Evolutionary conservation across 495 filamentous ascomycete genomes (phyloP).

Genomic region (Annulohypoxylon bovei): DNA sequence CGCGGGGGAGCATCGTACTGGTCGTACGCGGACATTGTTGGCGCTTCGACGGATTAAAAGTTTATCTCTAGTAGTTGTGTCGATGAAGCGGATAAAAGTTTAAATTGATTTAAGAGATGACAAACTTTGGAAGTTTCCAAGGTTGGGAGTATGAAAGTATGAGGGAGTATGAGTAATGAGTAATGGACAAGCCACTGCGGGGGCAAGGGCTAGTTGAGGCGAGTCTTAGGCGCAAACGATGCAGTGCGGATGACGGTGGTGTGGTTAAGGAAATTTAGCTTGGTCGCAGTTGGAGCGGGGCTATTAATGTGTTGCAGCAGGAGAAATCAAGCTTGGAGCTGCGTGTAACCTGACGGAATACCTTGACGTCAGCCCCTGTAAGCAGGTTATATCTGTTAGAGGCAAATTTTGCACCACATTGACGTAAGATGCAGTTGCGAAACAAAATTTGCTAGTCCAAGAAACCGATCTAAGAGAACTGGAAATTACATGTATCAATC

Average conservation of each 20-base stretch:
- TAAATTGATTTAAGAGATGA: slow-evolving; percentile 20
- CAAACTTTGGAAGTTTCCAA: background rate
- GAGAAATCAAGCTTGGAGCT: slow-evolving; percentile 35
- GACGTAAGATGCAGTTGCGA: slow-evolving; percentile 3
- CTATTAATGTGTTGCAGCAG: slow-evolving; percentile 6
- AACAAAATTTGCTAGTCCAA: background rate
- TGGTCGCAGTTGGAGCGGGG: slow-evolving; percentile 27
- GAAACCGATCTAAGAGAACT: background rate
- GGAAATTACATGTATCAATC: background rate
- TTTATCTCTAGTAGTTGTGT: background rate
- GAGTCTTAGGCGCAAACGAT: slow-evolving; percentile 35
- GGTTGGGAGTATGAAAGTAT: slow-evolving; percentile 2
- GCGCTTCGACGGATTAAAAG: background rate
- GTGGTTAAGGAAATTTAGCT: background rate
- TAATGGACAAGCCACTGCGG: slow-evolving; percentile 1
- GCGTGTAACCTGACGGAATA: slow-evolving; percentile 22
- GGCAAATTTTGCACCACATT: slow-evolving; percentile 3
- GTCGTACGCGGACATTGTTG: slow-evolving; percentile 59
- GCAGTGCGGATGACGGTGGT: slow-evolving; percentile 12
- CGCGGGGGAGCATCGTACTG: slow-evolving; percentile 55
- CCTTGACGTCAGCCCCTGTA: slow-evolving; percentile 38
- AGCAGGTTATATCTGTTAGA: slow-evolving; percentile 1
- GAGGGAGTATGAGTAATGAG: slow-evolving; percentile 1
- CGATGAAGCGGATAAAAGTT: slow-evolving; percentile 19
- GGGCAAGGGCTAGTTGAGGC: slow-evolving; percentile 4